Evolutionary conservation across 257 asterid species (phyloP), one percentile per base, ranked within the genome.

Genomic region (Primulina eburnea): DNA sequence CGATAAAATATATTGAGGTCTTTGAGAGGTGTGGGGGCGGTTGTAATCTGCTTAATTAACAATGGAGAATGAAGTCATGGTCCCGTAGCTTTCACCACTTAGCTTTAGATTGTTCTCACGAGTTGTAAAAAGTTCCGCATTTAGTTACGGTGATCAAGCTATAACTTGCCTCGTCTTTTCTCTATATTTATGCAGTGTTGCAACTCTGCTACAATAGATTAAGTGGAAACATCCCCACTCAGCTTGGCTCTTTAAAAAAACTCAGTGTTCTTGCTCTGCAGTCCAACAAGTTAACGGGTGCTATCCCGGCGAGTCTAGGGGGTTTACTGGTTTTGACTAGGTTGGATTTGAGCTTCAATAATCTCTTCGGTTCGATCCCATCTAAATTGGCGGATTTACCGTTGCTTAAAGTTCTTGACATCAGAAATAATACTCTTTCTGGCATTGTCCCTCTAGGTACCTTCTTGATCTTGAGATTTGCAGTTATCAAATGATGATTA

Each of bases 391-490:
- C 96, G 12, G 75, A 60, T 72, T 76, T 88, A 10, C 90, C 92
- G 0, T 16, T 69, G 74, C 90, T 94, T 21, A 83, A 78, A 70
- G 80, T 90, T 70, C 77, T 94, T 7, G 99, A 94, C 75, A 70
- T 94, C 75, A 76, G 96, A 79, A 94, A 94, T 68, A 94, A 94
- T 63, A 80, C 89, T 17, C 86, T 94, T 16, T 90, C 96, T 29
- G 99, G 99, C 84, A 87, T 87, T 79, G 92, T 94, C 62, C 99
- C 97, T 73, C 62, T 82, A 71, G 97, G 99, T 93, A 4, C 43
- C 32, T 47, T 58, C 57, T 40, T n/a, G 61, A 2, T 17, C 12
- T 65, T 64, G 26, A 17, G 32, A 12, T 78, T 38, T 59, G 33
- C 18, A n/a, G 10, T 30, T 11, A 6, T 18, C 0, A 17, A 14